phyloP scores from a whole-genome alignment of 2,329 filamentous ascomycete genomes.

The Ramularia collo-cygni region DNA sequence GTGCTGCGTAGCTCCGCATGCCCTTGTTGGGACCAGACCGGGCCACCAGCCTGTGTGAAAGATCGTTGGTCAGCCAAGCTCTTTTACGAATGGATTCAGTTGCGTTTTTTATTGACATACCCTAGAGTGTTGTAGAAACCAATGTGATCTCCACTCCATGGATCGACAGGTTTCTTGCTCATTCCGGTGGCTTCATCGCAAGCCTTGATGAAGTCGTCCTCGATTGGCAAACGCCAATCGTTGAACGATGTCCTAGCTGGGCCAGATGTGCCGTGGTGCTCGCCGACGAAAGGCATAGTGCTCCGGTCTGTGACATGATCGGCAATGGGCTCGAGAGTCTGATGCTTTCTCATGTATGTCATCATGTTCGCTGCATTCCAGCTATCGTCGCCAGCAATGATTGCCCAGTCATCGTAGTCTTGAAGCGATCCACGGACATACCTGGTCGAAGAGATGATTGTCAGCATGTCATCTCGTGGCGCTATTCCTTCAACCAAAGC shows the following conservation, averaged over 20 bases:
- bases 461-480: too few relatives aligned
- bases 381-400: constrained; percentile 34
- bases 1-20: constrained; percentile 30
- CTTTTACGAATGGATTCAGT: too few relatives aligned
- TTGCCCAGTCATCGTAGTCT: constrained; percentile 45
- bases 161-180: constrained; percentile 31
- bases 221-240: constrained; percentile 29
- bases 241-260: constrained; percentile 33
- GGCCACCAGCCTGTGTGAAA: constrained; percentile 18
- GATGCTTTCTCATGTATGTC: constrained; percentile 39
- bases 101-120: background rate
- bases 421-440: constrained; percentile 38
- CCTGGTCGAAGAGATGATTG: background rate
- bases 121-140: constrained; percentile 13
- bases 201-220: constrained; percentile 31
- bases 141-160: constrained; percentile 32
- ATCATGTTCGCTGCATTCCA: constrained; percentile 44
- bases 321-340: constrained; percentile 30
- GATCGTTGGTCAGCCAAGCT: background rate
- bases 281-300: constrained; percentile 27
- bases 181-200: constrained; percentile 29
- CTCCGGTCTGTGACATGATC: constrained; percentile 22
- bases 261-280: constrained; percentile 31
- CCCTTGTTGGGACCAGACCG: constrained; percentile 27
- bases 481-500: too few relatives aligned